Evolutionary conservation across 352 stramenopile species (phyloP).

Genomic region (Globisporangium orthogonon): DNA sequence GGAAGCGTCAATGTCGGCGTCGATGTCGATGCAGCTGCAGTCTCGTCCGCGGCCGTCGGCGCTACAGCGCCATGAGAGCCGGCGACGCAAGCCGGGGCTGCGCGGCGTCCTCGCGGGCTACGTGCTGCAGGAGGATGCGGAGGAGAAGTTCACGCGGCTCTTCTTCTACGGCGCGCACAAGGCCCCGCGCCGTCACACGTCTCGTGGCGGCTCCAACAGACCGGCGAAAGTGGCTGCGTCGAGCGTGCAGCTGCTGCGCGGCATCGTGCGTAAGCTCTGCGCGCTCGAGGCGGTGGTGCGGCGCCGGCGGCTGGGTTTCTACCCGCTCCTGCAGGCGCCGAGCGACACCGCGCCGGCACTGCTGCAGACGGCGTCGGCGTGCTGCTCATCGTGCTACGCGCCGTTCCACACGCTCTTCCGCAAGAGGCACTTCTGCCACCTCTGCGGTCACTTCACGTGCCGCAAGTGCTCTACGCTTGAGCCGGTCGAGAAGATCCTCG

Average conservation of each 20-base stretch:
- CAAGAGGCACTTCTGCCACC: slow-evolving; percentile 42
- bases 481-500: slow-evolving; percentile 37
- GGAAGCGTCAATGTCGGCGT: background rate
- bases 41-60: slow-evolving; percentile 1
- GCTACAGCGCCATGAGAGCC: slow-evolving; percentile 4
- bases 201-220: too few relatives aligned
- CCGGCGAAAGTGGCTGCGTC: slow-evolving; percentile 15
- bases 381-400: slow-evolving; percentile 33
- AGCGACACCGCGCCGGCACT: slow-evolving; percentile 3
- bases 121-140: slow-evolving; percentile 48
- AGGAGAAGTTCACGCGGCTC: slow-evolving; percentile 50
- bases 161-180: slow-evolving; percentile 49
- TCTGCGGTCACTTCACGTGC: slow-evolving; percentile 51
- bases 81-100: slow-evolving; percentile 8
- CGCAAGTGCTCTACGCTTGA: slow-evolving; percentile 41
- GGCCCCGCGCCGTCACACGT: background rate
- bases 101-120: slow-evolving; percentile 48
- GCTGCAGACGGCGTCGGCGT: slow-evolving; percentile 17
- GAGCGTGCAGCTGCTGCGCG: slow-evolving; percentile 38
- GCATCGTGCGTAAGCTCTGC: slow-evolving; percentile 35
- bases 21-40: background rate
- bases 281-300: slow-evolving; percentile 34
- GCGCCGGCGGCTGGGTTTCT: slow-evolving; percentile 45
- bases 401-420: slow-evolving; percentile 38
- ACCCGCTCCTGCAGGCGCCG: slow-evolving; percentile 25